phyloP scores from a whole-genome alignment of 441 rosid genomes.

The Cnidoscolus chayamansa region DNA sequence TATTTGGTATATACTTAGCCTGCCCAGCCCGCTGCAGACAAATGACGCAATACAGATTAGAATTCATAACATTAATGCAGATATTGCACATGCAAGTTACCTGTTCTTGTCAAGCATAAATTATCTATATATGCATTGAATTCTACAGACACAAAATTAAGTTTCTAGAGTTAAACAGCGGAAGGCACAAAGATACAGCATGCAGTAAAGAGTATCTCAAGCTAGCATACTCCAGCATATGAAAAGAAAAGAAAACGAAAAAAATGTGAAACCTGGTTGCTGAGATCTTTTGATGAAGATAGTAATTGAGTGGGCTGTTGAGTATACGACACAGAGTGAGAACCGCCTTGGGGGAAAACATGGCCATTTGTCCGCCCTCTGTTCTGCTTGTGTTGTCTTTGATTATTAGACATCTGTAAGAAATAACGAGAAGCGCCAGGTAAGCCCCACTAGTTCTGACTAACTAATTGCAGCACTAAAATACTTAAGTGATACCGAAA shows the following conservation, averaged over 20 bases:
- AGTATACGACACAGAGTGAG: slow-evolving; percentile 20
- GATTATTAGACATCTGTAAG: slow-evolving; percentile 39
- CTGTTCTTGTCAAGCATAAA: background rate
- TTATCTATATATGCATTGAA: background rate
- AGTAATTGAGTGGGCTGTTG: slow-evolving; percentile 22
- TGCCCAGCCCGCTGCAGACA: slow-evolving; percentile 38
- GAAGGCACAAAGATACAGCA: background rate
- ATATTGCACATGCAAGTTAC: background rate
- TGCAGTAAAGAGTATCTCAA: background rate
- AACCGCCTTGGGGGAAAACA: slow-evolving; percentile 30
- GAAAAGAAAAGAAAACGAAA: background rate
- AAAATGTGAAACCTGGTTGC: slow-evolving; percentile 26
- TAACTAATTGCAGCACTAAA: background rate
- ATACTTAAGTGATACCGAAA: background rate
- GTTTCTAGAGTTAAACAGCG: background rate
- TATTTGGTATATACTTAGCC: slow-evolving; percentile 45
- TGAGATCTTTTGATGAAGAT: slow-evolving; percentile 24
- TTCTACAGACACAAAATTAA: background rate
- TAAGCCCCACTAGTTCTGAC: background rate
- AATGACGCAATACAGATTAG: background rate
- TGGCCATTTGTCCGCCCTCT: slow-evolving; percentile 48
- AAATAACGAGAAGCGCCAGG: slow-evolving; percentile 4
- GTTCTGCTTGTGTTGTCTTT: slow-evolving; percentile 38
- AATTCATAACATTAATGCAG: background rate
- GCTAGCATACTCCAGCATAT: background rate